Base-by-base conservation (phyloP, 1,284 basidiomycete species). In the Cryptococcus neoformans region DNA sequence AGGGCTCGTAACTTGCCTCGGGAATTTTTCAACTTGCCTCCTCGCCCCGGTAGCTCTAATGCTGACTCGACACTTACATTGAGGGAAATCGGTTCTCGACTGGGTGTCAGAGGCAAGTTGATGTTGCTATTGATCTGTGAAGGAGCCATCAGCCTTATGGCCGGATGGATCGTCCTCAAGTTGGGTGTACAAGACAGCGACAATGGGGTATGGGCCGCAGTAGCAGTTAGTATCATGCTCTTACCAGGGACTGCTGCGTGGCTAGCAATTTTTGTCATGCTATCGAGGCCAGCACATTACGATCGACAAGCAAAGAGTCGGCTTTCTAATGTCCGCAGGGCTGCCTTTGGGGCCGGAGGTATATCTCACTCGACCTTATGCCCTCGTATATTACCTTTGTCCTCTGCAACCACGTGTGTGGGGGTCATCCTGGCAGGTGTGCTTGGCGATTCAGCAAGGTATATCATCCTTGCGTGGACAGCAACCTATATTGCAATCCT, bases 1-100 rank as follows among this genome's bases (percentile, higher is more conserved):
- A 52, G 52, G 28, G 17, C 51, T 11, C 60, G 63, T 3, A 72
- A 71, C 53, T 65, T 75, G 9, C 70, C 73, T 12, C 60, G 73
- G 51, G 62, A 65, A 46, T 71, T 70, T 60, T 75, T 75, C 62
- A 68, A 67, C 45, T 63, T 75, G 3, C 70, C 73, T 16, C 69
- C 72, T 11, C 49, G 67, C 9, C 51, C 63, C 3, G 44, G 16
- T 11, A 54, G 56, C 6, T 60, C 66, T 6, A 44, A 54, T 14
- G 21, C 34, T 16, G 6, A 44, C n/a, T 35, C 38, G 6, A 41
- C 14, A 28, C 16, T 35, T 14, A 14, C 14, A 12, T 44, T 36
- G 10, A 14, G 41, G 2, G 41, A 44, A 8, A 28, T 57, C 16
- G 51, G 57, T n/a, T 47, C 50, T 14, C 35, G 51, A 9, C 49